Conservation (phyloP, 495 filamentous ascomycete species). For the Barbatosphaeria neglecta region DNA sequence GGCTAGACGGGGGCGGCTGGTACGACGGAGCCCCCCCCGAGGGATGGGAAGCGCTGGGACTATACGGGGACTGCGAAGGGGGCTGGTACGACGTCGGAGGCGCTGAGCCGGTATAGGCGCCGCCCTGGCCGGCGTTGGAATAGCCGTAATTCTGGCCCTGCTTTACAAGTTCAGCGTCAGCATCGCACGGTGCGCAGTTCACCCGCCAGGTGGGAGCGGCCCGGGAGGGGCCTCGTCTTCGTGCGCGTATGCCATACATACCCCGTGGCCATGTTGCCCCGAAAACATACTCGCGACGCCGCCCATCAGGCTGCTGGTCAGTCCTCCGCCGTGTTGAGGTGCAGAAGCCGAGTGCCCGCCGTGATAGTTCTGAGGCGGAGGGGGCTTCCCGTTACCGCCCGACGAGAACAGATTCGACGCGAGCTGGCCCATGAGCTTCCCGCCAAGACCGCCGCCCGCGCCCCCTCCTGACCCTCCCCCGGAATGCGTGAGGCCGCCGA, state of each 20-base stretch:
- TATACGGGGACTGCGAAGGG: constrained; percentile 5
- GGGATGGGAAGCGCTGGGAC: not conserved
- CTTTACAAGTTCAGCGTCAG: not conserved
- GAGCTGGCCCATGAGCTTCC: constrained; percentile 34
- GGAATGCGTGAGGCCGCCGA: constrained; percentile 18
- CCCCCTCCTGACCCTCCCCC: constrained; percentile 19
- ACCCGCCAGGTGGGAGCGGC: not conserved
- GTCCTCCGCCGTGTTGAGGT: constrained; percentile 19
- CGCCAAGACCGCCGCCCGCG: constrained; percentile 23
- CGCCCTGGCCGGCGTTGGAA: constrained; percentile 30
- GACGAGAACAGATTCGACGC: constrained; percentile 33
- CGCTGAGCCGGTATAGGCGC: constrained; percentile 35
- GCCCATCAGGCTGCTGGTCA: constrained; percentile 30
- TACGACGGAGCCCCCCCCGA: constrained; percentile 13
- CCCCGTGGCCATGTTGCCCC: constrained; percentile 23
- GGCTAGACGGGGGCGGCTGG: constrained; percentile 14
- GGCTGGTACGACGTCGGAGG: constrained; percentile 39
- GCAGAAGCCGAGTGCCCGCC: constrained; percentile 16
- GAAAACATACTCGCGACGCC: constrained; percentile 32
- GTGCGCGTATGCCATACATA: too few species aligned
- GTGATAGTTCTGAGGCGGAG: constrained; percentile 23
- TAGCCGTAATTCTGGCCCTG: constrained; percentile 38
- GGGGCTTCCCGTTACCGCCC: constrained; percentile 24
- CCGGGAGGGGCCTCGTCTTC: constrained; percentile 7
- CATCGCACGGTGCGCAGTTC: not conserved